Evolutionary conservation across 345 rosid species (phyloP).

Genomic region (Gossypium anomalum): DNA sequence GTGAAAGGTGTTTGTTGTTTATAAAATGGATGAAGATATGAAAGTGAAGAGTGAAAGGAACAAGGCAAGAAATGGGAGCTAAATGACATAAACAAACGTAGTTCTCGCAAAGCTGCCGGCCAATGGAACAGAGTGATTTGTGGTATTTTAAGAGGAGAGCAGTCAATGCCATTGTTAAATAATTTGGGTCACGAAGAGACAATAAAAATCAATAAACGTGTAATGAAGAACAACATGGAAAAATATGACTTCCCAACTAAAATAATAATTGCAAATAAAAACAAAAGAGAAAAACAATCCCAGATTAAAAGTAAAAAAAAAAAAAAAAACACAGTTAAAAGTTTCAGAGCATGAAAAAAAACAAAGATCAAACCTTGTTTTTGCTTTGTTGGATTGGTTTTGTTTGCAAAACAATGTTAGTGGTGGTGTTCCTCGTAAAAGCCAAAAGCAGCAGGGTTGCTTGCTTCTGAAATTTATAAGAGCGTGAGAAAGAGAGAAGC

Average conservation of each 20-base stretch:
- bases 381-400: not conserved
- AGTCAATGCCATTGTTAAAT: conserved; percentile 12
- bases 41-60: not conserved
- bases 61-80: not conserved
- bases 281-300: not conserved
- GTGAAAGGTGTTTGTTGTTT: not conserved
- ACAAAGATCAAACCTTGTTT: not conserved
- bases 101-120: conserved; percentile 7
- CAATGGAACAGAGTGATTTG: conserved; percentile 5
- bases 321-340: not conserved
- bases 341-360: not conserved
- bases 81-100: not conserved
- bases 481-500: not conserved
- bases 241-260: conserved; percentile 1
- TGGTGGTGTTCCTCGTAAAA: conserved; percentile 29
- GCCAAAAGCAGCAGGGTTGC: not conserved
- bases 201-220: not conserved
- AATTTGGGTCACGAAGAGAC: not conserved
- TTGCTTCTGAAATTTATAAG: conserved; percentile 18
- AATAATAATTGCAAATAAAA: conserved; percentile 7
- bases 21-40: not conserved
- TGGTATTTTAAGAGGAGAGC: not conserved
- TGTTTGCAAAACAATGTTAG: not conserved
- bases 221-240: not conserved
- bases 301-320: not conserved